Conservation (phyloP, 164 flowering plant species). For the Annona squamosa region DNA sequence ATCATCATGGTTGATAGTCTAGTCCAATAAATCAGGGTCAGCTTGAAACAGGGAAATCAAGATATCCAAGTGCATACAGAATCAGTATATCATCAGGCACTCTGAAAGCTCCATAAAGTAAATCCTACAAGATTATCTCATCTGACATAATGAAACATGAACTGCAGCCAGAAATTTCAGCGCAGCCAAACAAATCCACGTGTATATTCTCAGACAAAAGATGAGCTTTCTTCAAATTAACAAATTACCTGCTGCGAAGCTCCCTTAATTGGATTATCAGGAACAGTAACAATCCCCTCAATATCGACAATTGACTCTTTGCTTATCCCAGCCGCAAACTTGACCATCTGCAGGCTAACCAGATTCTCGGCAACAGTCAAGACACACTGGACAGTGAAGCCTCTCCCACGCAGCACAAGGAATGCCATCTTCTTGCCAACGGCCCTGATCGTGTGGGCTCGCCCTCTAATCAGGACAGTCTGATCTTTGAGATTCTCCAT, state of each 20-base stretch:
- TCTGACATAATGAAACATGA: no score
- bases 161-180: no score
- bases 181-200: no score
- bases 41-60: no score
- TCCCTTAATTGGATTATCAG: slow-evolving; percentile 54
- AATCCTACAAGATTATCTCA: no score
- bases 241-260: slow-evolving; percentile 57
- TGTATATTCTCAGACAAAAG: neutral
- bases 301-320: slow-evolving; percentile 71
- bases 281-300: slow-evolving; percentile 65
- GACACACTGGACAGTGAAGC: slow-evolving; percentile 85
- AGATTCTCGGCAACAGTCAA: slow-evolving; percentile 38
- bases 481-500: slow-evolving; percentile 32
- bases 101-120: no score
- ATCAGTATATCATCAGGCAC: no score
- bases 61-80: no score
- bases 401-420: slow-evolving; percentile 65
- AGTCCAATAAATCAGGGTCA: no score
- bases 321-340: slow-evolving; percentile 51
- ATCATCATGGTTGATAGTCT: no score
- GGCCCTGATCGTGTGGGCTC: slow-evolving; percentile 66
- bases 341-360: slow-evolving; percentile 77
- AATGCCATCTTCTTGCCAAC: slow-evolving; percentile 81
- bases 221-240: neutral
- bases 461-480: slow-evolving; percentile 58